A percentile compares a stretch with the other conserved stretches of the same genome.
These are phyloP conservation scores for Hyphodiscus hymeniophilus DNA, from an alignment of 495 filamentous ascomycete species.

Conservation along the genomic window DNA sequence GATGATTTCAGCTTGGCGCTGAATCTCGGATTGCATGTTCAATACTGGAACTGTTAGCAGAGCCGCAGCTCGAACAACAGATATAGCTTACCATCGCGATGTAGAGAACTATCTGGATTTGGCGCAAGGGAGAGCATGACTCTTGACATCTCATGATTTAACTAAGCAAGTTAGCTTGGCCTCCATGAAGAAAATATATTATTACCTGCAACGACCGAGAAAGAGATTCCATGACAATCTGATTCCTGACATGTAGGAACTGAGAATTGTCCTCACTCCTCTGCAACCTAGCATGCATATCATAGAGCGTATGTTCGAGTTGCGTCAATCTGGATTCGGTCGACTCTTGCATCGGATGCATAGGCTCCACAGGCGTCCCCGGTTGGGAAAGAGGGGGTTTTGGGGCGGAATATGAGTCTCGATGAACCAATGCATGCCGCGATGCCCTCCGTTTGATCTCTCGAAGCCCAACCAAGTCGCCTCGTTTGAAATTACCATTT, in stretches of 20 bases:
- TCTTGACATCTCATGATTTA: constrained; percentile 70
- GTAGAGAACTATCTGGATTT: constrained; percentile 52
- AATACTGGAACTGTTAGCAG: constrained; percentile 46
- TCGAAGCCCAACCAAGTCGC: constrained; percentile 81
- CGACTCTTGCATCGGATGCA: constrained; percentile 57
- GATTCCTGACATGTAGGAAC: constrained; percentile 70
- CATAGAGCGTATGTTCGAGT: constrained; percentile 76
- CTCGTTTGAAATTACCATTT: constrained; percentile 93
- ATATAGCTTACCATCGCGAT: constrained; percentile 50
- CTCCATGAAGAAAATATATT: neutral
- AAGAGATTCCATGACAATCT: constrained; percentile 74
- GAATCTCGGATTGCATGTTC: constrained; percentile 74
- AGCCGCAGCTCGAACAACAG: neutral
- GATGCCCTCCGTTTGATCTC: constrained; percentile 98
- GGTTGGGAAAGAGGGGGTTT: constrained; percentile 65
- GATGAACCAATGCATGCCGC: constrained; percentile 86
- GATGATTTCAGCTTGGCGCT: constrained; percentile 72
- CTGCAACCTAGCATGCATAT: constrained; percentile 64
- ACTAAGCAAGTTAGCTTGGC: constrained; percentile 17
- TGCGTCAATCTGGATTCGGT: constrained; percentile 65
- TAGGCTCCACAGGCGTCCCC: constrained; percentile 75
- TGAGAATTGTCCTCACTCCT: constrained; percentile 79
- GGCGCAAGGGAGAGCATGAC: constrained; percentile 63
- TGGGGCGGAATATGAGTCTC: constrained; percentile 81
- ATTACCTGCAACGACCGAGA: constrained; percentile 66